phyloP scores from a whole-genome alignment of 1,139 yeast genomes.

The Arxiozyma telluris region DNA sequence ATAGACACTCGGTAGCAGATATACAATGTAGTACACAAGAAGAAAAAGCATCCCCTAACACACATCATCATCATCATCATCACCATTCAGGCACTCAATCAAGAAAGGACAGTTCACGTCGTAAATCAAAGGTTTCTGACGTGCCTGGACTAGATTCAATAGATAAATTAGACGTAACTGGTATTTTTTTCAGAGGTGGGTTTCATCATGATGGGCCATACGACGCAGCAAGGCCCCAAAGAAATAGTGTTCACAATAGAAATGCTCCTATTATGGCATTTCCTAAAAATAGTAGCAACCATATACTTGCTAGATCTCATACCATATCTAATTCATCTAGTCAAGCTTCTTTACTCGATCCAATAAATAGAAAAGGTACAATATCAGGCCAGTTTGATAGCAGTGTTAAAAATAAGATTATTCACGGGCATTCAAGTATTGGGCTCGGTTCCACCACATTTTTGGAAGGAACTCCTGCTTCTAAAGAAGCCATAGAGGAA shows the following conservation, averaged over 20 bases:
- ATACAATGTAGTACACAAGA: background rate
- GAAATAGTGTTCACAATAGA: conserved; percentile 61
- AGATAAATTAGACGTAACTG: conserved; percentile 90
- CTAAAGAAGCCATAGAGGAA: conserved; percentile 38
- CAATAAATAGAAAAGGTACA: conserved; percentile 3
- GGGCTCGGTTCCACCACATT: conserved; percentile 92
- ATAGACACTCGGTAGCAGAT: background rate
- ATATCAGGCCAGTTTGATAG: conserved; percentile 44
- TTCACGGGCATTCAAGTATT: conserved; percentile 76
- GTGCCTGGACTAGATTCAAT: conserved; percentile 58
- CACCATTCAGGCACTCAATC: conserved; percentile 7
- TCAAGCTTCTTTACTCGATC: conserved; percentile 35
- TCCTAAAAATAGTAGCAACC: conserved; percentile 89
- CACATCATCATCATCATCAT: conserved; percentile 6
- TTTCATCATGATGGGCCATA: conserved; percentile 99
- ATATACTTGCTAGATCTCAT: conserved; percentile 45
- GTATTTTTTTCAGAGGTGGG: conserved; percentile 70
- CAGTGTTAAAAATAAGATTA: conserved; percentile 49
- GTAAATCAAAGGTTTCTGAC: conserved; percentile 19
- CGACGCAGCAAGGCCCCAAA: conserved; percentile 94
- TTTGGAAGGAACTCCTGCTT: conserved; percentile 92
- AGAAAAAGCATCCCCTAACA: background rate
- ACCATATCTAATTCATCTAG: conserved; percentile 7
- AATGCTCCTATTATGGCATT: conserved; percentile 91
- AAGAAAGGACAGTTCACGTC: conserved; percentile 40